These are phyloP conservation scores for Adenanthera pavonina DNA, from an alignment of 306 rosid genomes.

Conservation along the genomic window DNA sequence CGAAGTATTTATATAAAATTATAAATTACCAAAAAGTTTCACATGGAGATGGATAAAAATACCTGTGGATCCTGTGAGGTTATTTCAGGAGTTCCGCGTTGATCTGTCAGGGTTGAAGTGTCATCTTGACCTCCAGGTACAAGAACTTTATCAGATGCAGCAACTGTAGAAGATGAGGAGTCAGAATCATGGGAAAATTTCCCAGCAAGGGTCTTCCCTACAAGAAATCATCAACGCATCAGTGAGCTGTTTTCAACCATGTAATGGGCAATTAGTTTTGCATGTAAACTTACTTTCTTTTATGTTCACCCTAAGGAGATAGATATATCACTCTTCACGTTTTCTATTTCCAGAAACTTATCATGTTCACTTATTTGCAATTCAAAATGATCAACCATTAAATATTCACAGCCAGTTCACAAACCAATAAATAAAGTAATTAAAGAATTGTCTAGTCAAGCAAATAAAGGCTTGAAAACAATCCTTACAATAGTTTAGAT, in stretches of 20 bases:
- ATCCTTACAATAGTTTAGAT: constrained; percentile 4
- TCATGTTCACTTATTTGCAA: constrained; percentile 6
- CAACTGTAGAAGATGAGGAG: constrained; percentile 56
- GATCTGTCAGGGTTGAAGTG: constrained; percentile 60
- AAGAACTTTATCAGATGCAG: constrained; percentile 75
- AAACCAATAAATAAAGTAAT: background rate
- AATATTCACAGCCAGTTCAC: constrained; percentile 23
- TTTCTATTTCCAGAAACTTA: constrained; percentile 34
- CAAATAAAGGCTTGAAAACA: constrained; percentile 10
- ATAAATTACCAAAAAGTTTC: constrained; percentile 5
- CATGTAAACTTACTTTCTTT: constrained; percentile 32
- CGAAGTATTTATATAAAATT: constrained; percentile 15
- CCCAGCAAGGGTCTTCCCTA: constrained; percentile 68
- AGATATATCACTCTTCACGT: constrained; percentile 12
- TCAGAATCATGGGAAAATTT: constrained; percentile 73
- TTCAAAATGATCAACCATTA: constrained; percentile 13
- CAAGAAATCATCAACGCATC: constrained; percentile 47
- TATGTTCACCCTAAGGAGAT: constrained; percentile 26
- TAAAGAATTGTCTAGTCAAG: background rate
- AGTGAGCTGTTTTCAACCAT: constrained; percentile 11
- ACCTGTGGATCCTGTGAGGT: constrained; percentile 73
- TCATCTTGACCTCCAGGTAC: constrained; percentile 70
- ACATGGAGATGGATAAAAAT: constrained; percentile 18
- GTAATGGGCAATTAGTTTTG: constrained; percentile 12
- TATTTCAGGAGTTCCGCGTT: constrained; percentile 56